Evolutionary conservation across 2,329 filamentous ascomycete species (phyloP), one percentile per base, ranked within the genome.

Genomic region (Seiridium cupressi): DNA sequence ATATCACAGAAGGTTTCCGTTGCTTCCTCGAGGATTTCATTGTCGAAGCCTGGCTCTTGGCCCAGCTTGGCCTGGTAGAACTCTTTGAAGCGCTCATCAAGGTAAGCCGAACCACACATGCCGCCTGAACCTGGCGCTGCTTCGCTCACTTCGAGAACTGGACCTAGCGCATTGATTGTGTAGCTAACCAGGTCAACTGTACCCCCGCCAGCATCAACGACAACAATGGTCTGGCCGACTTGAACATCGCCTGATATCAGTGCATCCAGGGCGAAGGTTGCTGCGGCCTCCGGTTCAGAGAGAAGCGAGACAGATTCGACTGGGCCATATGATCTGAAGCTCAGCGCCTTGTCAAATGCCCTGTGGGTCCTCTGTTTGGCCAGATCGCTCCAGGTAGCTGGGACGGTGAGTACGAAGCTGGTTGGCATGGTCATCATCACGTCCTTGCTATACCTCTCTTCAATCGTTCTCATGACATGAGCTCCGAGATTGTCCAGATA

Each of bases 181-280:
- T 84, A 84, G 1, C 63, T 66, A 40, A 68, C 64, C 32, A 68
- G 35, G 26, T 55, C 51, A 11, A 55, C 51, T 10, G 38, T 55
- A 9, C 81, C 82, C 40, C 82, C 82, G 9, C 82, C 82, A 26
- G 81, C 82, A 63, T 85, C 82, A 42, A 81, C 81, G 3, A 84
- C 76, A 13, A 84, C 77, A 55, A 84, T 80, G 31, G 76, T 79
- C 44, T 81, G 78, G 31, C 77, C 78, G 11, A 77, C 66, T 62
- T 78, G 71, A 46, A 82, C 66, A 1, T 73, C 75, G 31, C 76
- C 73, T 1, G 73, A 74, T 31, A 76, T 74, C 4, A 81, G 69
- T 7, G 75, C 75, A 57, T 79, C 75, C 4, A 84, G 70, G 0
- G 80, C 77, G 63, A 81, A 81, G 31, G 82, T 71, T 3, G 81